Base-by-base conservation (phyloP, 2,329 filamentous ascomycete genomes). In the Chaetomium sp. region DNA sequence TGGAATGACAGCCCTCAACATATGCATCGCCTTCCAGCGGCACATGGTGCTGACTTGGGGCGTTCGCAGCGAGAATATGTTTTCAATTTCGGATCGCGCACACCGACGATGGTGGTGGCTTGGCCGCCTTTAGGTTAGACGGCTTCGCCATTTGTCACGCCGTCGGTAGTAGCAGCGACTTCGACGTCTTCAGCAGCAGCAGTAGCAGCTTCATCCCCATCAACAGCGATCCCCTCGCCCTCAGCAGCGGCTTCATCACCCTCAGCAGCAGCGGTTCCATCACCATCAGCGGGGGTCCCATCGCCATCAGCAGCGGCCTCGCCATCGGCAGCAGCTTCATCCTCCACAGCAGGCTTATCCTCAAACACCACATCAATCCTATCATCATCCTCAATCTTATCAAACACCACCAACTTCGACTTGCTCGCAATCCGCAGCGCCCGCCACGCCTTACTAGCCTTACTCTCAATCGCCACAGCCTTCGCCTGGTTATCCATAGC, bases 381-480 rank as follows among this genome's bases (percentile, higher is more conserved):
- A 67, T 87, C 88, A 42, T 88, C 85, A 61, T 91, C 86, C 54
- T 96, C 91, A 48, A 96, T 88, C 70, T 87, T 89, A 70, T 97
- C 91, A 69, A 97, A 94, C 19, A 84, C 75, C 45, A 83, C 80
- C 62, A 97, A 79, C 64, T 87, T 87, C 55, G 79, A 84, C 61
- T 83, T 84, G 54, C 87, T 85, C 8, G 90, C 88, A 61, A 95
- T 81, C 52, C 94, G 84, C 60, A 99, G 75, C 5, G 90, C 89
- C 63, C 91, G 83, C 94, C 94, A 99, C 55, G 85, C 87, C 70
- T 95, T 92, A 74, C 90, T 96, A 19, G 86, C 84, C 69, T 95
- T 95, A 54, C 85, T 80, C 61, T 88, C 87, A 6, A 84, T 70
- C 19, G 82, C 78, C 10, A 71, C 71, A 0, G 74, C 72, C 61